Base-by-base conservation (phyloP, 1,284 basidiomycete genomes). In the Porphyrellus sp. region DNA sequence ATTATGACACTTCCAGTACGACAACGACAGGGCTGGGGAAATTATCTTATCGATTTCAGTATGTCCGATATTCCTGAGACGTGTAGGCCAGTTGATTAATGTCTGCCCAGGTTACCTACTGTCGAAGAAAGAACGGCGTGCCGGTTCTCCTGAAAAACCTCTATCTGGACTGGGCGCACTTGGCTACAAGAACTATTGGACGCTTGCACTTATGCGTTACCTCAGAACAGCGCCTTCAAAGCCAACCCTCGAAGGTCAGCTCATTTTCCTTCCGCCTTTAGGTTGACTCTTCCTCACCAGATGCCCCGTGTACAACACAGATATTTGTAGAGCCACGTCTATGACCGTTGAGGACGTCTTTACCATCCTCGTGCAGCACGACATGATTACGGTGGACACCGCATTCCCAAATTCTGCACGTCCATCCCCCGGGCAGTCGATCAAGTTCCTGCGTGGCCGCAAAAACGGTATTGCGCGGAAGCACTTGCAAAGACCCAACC, bases 1-100 rank as follows among this genome's bases (percentile, higher is more conserved):
- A 99, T 99, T 70, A 98, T 99, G 95, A 99, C 97, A 11, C 74
- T 99, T 37, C 97, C 97, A 1, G 90, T 98, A 35, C 78, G 94
- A 59, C 97, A 99, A 70, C 77, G 97, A 54, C 86, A 91, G 66
- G 94, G 94, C 0, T 98, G 93, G 93, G 94, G 94, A 8, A 93
- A 94, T 72, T 77, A 93, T 52, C 78, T 98, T 62, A 98, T 98
- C 66, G 97, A 93, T 71, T 97, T 98, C 73, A 98, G 95, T 97
- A 72, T 69, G 94, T 67, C 39, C 18, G 12, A 46, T 37, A 40
- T 44, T n/a, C 42, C 79, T 46, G n/a, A 52, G 46, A 55, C 46
- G 2, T 40, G 18, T 38, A 37, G 8, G 25, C 21, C 11, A 28
- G 9, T 33, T 65, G 23, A 52, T 30, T 42, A 40, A 21, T 43